phyloP scores from a whole-genome alignment of 345 rosid genomes.

The Streptanthus diversifolius region DNA sequence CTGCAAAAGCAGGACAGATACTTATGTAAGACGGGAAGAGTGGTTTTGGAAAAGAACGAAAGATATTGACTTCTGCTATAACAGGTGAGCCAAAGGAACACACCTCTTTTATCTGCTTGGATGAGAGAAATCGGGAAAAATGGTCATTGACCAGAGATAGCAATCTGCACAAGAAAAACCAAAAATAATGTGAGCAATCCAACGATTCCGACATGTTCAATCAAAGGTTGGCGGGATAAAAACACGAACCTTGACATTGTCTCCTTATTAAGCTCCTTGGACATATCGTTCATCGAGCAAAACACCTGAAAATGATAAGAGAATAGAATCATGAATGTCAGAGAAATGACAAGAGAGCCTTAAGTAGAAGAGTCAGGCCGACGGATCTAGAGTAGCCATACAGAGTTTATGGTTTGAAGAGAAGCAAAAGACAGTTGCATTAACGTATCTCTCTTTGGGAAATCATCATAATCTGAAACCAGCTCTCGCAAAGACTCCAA shows the following conservation, averaged over 20 bases:
- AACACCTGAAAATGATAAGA: constrained; percentile 57
- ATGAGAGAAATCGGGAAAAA: constrained; percentile 47
- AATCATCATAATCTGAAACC: constrained; percentile 31
- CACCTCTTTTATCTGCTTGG: constrained; percentile 69
- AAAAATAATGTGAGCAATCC: constrained; percentile 8
- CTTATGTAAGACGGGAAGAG: constrained; percentile 17
- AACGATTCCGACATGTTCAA: background rate
- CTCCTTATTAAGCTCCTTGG: constrained; percentile 53
- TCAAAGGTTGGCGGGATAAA: background rate
- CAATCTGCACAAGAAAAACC: constrained; percentile 46
- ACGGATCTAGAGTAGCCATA: constrained; percentile 37
- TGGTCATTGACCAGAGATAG: constrained; percentile 48
- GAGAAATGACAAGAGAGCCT: background rate
- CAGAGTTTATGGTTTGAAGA: constrained; percentile 53
- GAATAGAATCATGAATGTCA: constrained; percentile 1
- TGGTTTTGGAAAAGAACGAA: background rate
- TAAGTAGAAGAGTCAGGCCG: background rate
- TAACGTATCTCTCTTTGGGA: constrained; percentile 46
- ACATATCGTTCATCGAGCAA: constrained; percentile 43
- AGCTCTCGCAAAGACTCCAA: constrained; percentile 62
- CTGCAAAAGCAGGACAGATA: constrained; percentile 44
- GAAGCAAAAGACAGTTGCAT: constrained; percentile 50
- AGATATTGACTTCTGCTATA: background rate
- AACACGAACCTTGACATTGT: constrained; percentile 53
- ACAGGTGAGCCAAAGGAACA: constrained; percentile 3